Percentiles rank a stretch among this genome's conserved stretches.
phyloP scores from a whole-genome alignment of 495 filamentous ascomycete species.

The Lasiosphaeris hirsuta region DNA sequence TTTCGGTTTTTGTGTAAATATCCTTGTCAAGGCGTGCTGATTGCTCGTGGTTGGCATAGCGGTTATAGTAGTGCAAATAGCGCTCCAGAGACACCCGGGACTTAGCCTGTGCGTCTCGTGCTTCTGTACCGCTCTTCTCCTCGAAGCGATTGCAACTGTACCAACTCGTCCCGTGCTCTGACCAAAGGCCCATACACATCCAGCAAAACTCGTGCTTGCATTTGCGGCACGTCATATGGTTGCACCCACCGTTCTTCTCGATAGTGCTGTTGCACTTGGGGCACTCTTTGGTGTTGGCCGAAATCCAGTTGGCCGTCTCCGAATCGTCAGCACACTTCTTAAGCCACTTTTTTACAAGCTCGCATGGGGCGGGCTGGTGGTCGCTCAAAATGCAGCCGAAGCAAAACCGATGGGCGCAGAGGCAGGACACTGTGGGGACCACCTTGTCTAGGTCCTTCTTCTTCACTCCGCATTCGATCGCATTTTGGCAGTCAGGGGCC shows the following conservation, averaged over 20 bases:
- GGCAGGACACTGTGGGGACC: conserved; percentile 84
- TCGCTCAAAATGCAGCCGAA: conserved; percentile 93
- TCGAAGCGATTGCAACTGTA: conserved; percentile 98
- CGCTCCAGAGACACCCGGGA: conserved; percentile 87
- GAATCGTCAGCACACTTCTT: conserved; percentile 99
- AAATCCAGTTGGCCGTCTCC: conserved; percentile 99
- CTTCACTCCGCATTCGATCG: conserved; percentile 83
- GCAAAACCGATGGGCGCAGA: conserved; percentile 83
- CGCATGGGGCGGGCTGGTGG: conserved; percentile 90
- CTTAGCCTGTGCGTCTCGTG: conserved; percentile 83
- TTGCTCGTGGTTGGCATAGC: conserved; percentile 98
- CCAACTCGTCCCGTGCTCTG: conserved; percentile 99
- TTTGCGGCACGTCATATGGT: conserved; percentile 99
- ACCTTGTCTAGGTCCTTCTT: conserved; percentile 76
- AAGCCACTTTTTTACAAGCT: conserved; percentile 90
- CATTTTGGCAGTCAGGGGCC: conserved; percentile 90
- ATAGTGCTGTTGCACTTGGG: conserved; percentile 94
- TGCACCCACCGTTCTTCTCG: conserved; percentile 98
- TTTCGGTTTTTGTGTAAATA: conserved; percentile 91
- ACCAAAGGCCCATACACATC: conserved; percentile 99
- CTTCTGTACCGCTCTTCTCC: conserved; percentile 88
- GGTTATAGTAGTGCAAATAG: conserved; percentile 97
- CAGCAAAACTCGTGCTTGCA: conserved; percentile 99
- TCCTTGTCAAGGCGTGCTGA: conserved; percentile 96
- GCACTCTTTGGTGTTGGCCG: conserved; percentile 97